Percentiles rank a stretch among this genome's conserved stretches.
These are phyloP conservation scores for Trebouxia sp. DNA, from an alignment of 139 green algal species.

Conservation along the genomic window DNA sequence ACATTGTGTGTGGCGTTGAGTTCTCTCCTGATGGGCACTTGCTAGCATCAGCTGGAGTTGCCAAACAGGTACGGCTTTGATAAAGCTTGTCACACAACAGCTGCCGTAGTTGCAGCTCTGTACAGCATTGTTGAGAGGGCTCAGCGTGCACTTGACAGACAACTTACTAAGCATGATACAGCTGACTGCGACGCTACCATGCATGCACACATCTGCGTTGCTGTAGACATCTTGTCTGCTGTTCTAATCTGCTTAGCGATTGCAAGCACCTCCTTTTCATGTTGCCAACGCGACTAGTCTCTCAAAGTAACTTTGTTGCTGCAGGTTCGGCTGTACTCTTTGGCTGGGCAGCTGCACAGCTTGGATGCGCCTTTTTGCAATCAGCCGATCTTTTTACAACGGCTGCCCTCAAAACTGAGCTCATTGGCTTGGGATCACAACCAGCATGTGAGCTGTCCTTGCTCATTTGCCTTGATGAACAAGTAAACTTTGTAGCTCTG, in stretches of 20 bases:
- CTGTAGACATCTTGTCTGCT: no score
- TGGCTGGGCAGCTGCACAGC: background rate
- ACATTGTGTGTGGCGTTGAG: conserved; percentile 69
- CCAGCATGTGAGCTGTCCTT: conserved; percentile 42
- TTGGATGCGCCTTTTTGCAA: conserved; percentile 42
- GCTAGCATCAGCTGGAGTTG: conserved; percentile 61
- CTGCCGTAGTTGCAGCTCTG: no score
- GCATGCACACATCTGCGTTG: no score
- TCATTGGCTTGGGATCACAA: conserved; percentile 76
- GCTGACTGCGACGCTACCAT: no score
- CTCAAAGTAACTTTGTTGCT: background rate
- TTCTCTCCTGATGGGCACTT: conserved; percentile 62
- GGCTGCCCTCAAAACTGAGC: conserved; percentile 75
- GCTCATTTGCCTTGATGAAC: no score
- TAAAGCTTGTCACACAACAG: background rate
- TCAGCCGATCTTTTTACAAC: conserved; percentile 55
- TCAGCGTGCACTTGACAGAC: no score
- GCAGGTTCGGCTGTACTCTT: conserved; percentile 51
- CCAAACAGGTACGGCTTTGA: conserved; percentile 56
- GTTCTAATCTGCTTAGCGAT: no score
- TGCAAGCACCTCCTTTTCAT: no score
- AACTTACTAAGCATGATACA: no score
- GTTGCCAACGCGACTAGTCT: no score
- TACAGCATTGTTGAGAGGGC: no score
- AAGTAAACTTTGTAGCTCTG: no score